Conservation (phyloP, 345 rosid species). For the Populus simonii region DNA sequence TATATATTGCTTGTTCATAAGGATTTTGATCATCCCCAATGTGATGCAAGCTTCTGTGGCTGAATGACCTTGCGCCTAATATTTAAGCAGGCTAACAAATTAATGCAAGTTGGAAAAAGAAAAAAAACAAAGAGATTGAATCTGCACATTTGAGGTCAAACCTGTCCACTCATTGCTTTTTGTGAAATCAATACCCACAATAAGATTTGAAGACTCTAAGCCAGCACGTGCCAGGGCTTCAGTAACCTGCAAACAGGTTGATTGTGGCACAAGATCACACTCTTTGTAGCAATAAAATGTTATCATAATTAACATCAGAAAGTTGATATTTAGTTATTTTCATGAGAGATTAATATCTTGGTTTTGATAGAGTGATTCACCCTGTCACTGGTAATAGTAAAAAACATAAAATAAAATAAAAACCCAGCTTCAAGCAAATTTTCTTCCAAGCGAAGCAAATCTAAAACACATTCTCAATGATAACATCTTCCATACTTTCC, state of each 20-base stretch:
- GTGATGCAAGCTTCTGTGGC: slow-evolving; percentile 60
- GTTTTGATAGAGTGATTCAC: neutral
- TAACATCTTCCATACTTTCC: neutral
- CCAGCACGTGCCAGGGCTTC: slow-evolving; percentile 75
- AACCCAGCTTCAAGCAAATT: neutral
- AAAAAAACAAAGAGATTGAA: neutral
- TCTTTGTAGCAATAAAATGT: slow-evolving; percentile 4
- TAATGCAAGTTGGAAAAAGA: neutral
- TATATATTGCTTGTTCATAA: slow-evolving; percentile 72
- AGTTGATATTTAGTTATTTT: neutral
- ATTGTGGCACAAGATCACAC: neutral
- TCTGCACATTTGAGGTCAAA: slow-evolving; percentile 13
- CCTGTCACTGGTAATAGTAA: neutral
- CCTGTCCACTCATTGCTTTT: slow-evolving; percentile 99
- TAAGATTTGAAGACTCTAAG: slow-evolving; percentile 86
- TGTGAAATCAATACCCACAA: slow-evolving; percentile 90
- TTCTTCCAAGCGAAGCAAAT: slow-evolving; percentile 1
- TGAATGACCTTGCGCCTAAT: slow-evolving; percentile 69
- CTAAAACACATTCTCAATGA: neutral
- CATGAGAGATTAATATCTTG: neutral
- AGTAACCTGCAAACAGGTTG: slow-evolving; percentile 53
- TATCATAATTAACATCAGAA: neutral
- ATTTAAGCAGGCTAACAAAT: slow-evolving; percentile 14
- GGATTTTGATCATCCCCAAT: slow-evolving; percentile 62
- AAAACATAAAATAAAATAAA: neutral